These are phyloP conservation scores for Coffea eugenioides DNA, from an alignment of 257 asterid genomes.

Conservation along the genomic window DNA sequence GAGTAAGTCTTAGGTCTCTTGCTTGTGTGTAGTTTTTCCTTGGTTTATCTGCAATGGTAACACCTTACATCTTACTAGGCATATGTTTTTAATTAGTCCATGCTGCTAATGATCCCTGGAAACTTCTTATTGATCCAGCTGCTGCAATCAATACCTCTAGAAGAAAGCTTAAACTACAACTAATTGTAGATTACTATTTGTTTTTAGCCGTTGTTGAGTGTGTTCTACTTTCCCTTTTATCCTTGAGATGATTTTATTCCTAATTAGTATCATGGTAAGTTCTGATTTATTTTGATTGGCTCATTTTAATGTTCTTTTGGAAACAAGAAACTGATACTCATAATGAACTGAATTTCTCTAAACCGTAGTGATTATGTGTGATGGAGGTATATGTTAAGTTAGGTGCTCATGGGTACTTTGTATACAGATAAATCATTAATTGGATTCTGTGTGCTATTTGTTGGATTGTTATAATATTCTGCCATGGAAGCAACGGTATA, in stretches of 20 bases:
- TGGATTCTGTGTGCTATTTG: not conserved
- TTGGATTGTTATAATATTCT: too few species aligned
- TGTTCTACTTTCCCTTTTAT: not conserved
- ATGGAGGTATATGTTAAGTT: not conserved
- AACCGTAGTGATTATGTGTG: too few species aligned
- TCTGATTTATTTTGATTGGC: not conserved
- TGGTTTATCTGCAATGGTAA: not conserved
- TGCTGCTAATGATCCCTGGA: not conserved
- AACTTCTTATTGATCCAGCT: not conserved
- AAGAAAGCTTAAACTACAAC: not conserved
- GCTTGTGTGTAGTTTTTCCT: not conserved
- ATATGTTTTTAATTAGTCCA: not conserved
- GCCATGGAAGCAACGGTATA: not conserved
- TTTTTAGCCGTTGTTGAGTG: not conserved
- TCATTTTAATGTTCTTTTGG: not conserved
- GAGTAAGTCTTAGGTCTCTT: slow-evolving; percentile 51
- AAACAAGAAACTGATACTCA: not conserved
- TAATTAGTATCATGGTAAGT: not conserved
- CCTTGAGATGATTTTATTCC: not conserved
- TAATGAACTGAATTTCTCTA: not conserved
- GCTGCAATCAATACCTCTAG: not conserved
- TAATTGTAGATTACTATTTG: not conserved
- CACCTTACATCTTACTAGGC: not conserved
- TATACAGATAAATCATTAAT: too few species aligned
- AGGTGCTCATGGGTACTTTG: not conserved